These are phyloP conservation scores for Backusella tarrabulga DNA, from an alignment of 192 early-diverging fungal species.

Conservation along the genomic window DNA sequence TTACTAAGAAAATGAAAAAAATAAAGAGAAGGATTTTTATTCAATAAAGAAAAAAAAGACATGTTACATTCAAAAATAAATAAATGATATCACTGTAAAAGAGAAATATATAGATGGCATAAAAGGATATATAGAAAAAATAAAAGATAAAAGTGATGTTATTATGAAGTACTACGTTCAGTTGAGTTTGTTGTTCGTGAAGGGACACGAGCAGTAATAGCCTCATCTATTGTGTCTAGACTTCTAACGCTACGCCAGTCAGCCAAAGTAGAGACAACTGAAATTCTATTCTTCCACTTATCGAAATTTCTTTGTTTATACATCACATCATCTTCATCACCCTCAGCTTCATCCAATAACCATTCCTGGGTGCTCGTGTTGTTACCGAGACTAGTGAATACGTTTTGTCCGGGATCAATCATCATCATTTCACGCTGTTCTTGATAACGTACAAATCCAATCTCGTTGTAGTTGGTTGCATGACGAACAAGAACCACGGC, in stretches of 20 bases:
- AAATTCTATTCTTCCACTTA: constrained; percentile 27
- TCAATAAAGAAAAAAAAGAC: not conserved
- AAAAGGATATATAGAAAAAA: not conserved
- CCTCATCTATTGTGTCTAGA: constrained; percentile 27
- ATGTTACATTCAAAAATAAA: not conserved
- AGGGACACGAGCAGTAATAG: constrained; percentile 14
- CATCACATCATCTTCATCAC: constrained; percentile 8
- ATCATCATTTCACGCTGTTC: constrained; percentile 13
- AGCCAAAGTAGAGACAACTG: constrained; percentile 21
- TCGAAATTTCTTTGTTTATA: constrained; percentile 17
- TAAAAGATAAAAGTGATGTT: not conserved
- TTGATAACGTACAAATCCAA: constrained; percentile 21
- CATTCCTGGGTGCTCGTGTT: not conserved
- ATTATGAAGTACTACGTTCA: not conserved
- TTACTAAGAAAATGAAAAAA: not conserved
- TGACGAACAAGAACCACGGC: constrained; percentile 54
- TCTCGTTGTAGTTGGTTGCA: constrained; percentile 26
- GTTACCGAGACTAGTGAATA: not conserved
- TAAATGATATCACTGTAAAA: not conserved
- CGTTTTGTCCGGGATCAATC: not conserved
- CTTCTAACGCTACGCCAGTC: constrained; percentile 22
- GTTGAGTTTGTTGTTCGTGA: constrained; percentile 11
- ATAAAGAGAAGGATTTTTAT: not conserved
- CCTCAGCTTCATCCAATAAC: constrained; percentile 11
- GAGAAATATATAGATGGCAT: not conserved